These are phyloP conservation scores for Paratinospora sagittata DNA, from an alignment of 164 flowering plant species.

Conservation along the genomic window DNA sequence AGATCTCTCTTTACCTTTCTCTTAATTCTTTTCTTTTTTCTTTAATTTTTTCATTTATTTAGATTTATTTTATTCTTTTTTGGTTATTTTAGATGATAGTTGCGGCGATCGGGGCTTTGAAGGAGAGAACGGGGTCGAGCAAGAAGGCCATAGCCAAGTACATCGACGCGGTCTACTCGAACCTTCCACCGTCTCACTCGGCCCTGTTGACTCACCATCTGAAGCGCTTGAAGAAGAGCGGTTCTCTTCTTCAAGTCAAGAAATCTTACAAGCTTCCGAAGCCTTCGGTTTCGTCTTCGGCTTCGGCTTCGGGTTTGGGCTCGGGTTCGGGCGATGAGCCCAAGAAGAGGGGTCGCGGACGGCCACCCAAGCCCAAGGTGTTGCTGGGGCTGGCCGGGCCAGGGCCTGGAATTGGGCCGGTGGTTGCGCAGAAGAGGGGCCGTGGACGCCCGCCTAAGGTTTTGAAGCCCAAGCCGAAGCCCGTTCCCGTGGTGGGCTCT, in stretches of 20 bases:
- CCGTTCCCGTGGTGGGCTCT: background rate
- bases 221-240: constrained; percentile 40
- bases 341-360: constrained; percentile 35
- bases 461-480: background rate
- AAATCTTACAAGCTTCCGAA: constrained; percentile 57
- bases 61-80: background rate
- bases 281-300: constrained; percentile 21
- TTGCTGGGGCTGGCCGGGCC: background rate
- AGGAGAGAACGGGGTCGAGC: constrained; percentile 60
- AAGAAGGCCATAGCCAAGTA: constrained; percentile 51
- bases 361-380: constrained; percentile 28
- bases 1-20: background rate
- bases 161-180: constrained; percentile 35
- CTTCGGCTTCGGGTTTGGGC: no score
- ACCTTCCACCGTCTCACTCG: constrained; percentile 47
- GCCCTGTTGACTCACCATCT: constrained; percentile 51
- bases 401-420: no score
- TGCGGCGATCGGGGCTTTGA: constrained; percentile 43
- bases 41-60: background rate
- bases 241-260: constrained; percentile 45
- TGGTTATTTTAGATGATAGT: constrained; percentile 46
- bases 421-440: constrained; percentile 8
- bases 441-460: constrained; percentile 29
- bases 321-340: background rate
- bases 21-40: background rate